Base-by-base conservation (phyloP, 306 rosid species). In the Boehmeria nivea region DNA sequence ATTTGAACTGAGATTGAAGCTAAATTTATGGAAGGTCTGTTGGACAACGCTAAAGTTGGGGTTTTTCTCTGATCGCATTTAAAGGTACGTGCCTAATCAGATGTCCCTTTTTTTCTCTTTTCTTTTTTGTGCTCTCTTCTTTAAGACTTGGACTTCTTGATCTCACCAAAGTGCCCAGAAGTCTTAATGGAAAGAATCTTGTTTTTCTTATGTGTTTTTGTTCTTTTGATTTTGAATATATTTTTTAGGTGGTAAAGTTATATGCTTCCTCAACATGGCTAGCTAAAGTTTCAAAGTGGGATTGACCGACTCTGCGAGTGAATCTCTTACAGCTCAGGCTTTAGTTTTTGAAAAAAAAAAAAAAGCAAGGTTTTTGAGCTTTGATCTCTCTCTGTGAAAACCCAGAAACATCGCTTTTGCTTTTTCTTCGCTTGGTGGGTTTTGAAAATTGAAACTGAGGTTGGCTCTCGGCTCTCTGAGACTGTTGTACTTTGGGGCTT, bases 41-140 rank as follows among this genome's bases (percentile, higher is more conserved):
- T 70, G 65, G 48, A 42, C 37, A 34, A 68, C 45, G 63, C 69
- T 59, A 78, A 74, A 74, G 80, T 68, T 42, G 63, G 61, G 46
- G 53, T 37, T 54, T 47, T 43, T 44, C 70, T 66, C 60, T 63
- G 76, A 65, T 64, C 70, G 33, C 60, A 67, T 71, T 74, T 73
- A 66, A 70, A 70, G 74, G 77, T 66, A 17, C 17, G 68, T 73
- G 53, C 69, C 43, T 44, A 48, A 31, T 54, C 50, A 44, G 33
- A 50, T 37, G 43, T 38, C 50, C 64, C 55, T 68, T 74, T 51
- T 1, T 49, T 54, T 57, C 42, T 17, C 10, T 16, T 18, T 53
- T 27, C 56, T 60, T 63, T 61, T 63, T 61, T 24, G 23, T 57
- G 49, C 64, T 21, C 43, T 61, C 59, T 27, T 72, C 71, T 67